Conservation (phyloP, 2,329 filamentous ascomycete genomes). For the Botrytis pseudocinerea region DNA sequence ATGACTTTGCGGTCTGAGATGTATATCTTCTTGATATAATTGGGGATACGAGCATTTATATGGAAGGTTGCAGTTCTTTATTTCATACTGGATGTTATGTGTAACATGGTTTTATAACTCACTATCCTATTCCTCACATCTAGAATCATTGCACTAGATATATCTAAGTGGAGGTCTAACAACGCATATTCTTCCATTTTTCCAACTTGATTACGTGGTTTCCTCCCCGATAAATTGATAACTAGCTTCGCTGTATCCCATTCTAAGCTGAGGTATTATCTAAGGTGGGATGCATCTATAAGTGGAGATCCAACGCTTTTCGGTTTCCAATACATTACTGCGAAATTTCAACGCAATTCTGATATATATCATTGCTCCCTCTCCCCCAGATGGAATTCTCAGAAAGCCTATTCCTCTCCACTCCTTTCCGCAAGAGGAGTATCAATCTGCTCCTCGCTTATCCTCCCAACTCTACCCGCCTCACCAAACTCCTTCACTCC, state of each 20-base stretch:
- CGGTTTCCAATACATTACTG: background rate
- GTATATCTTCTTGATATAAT: background rate
- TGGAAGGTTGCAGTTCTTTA: background rate
- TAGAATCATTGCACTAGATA: background rate
- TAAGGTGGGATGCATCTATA: background rate
- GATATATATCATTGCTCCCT: background rate
- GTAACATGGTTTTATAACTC: background rate
- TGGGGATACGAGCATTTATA: background rate
- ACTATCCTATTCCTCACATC: background rate
- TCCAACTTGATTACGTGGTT: background rate
- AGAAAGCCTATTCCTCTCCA: background rate
- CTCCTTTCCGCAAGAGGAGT: background rate
- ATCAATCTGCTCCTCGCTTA: background rate
- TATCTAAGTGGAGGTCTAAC: background rate
- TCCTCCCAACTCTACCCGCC: slow-evolving; percentile 23
- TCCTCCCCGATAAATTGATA: background rate
- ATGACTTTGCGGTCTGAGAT: background rate
- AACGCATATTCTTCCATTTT: background rate
- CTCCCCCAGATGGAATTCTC: background rate
- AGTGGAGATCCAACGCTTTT: background rate
- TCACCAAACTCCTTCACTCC: slow-evolving; percentile 32
- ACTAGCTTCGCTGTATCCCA: background rate
- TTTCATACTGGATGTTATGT: background rate
- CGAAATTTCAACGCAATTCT: background rate
- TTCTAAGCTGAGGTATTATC: background rate